Percentiles rank a stretch among this genome's conserved stretches.
Evolutionary conservation across 140 eudicot genomes (phyloP).

Genomic region (Senecio squalidus): DNA sequence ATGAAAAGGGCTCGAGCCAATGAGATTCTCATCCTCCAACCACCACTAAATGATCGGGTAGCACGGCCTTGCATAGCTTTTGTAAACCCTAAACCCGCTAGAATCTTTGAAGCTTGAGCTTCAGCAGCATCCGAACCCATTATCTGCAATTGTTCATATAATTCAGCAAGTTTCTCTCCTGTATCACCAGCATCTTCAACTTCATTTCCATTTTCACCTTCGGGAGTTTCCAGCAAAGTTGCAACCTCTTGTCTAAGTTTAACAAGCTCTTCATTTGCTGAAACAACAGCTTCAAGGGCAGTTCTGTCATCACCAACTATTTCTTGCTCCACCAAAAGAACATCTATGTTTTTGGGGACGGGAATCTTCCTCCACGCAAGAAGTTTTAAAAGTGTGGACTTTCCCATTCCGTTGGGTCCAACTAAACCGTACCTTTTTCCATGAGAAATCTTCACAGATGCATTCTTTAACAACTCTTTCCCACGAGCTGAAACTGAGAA

Average conservation of each 20-base stretch:
- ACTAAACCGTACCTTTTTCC: constrained; percentile 78
- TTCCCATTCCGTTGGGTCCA: constrained; percentile 89
- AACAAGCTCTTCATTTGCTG: constrained; percentile 83
- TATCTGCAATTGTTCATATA: constrained; percentile 30
- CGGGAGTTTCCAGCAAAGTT: constrained; percentile 31
- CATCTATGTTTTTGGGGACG: constrained; percentile 79
- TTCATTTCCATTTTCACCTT: constrained; percentile 23
- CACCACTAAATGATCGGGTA: constrained; percentile 44
- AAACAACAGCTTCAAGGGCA: constrained; percentile 79
- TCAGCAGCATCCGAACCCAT: constrained; percentile 51
- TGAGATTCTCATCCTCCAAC: constrained; percentile 57
- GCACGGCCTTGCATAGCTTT: constrained; percentile 37
- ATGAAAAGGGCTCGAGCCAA: constrained; percentile 49
- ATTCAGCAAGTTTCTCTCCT: constrained; percentile 30
- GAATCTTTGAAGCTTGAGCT: constrained; percentile 46
- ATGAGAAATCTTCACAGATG: constrained; percentile 70
- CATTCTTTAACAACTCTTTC: constrained; percentile 65
- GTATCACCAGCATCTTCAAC: constrained; percentile 23
- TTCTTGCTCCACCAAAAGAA: constrained; percentile 81
- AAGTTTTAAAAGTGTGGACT: constrained; percentile 76
- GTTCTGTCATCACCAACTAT: constrained; percentile 72
- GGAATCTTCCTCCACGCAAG: constrained; percentile 93
- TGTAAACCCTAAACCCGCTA: constrained; percentile 47
- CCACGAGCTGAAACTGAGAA: constrained; percentile 85
- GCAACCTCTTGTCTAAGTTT: constrained; percentile 61